Evolutionary conservation across 805 yeast genomes (phyloP), one percentile per base, ranked within the genome.

Genomic region (Starmerella geochares): DNA sequence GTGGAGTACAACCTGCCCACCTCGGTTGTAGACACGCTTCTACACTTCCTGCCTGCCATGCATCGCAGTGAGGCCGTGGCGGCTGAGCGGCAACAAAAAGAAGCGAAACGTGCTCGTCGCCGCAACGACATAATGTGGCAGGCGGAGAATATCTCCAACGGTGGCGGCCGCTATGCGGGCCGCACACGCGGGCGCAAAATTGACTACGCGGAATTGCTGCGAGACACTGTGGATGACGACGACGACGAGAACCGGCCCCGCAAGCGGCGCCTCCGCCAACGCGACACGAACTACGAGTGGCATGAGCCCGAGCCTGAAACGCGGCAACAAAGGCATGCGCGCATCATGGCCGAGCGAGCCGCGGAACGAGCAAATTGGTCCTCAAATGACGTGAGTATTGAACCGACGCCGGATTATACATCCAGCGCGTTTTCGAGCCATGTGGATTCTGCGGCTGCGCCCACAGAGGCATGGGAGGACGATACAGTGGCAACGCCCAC

Each of bases 81-180:
- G 2, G 4, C 47, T 10, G 62, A 58, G n/a, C 55, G 62, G 13
- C 40, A 51, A 2, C 55, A 44, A 27, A 48, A 48, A 6, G 58
- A 55, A 31, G 54, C 49, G 32, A 55, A 54, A 19, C 54, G 57
- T 20, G 48, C 29, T 13, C 54, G 59, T 10, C 51, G 59, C 17
- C 46, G 52, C 5, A 48, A 50, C 32, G 54, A 49, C 36, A 39
- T 59, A 19, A 53, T 50, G 47, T 50, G 53, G 25, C 60, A 58
- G 31, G 50, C 52, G 1, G 58, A 50, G 23, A 36, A 50, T 43
- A 52, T 55, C 21, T 53, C 60, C 4, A 52, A 52, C 13, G 66
- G 61, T 17, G 65, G 61, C 23, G 67, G 67, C 13, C 48, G 57
- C 10, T 49, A 54, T 32, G 46, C 57, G 7, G 48, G 49, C 16